Base-by-base conservation (phyloP, 1,284 basidiomycete species). In the Xerocomus amazonicus region DNA sequence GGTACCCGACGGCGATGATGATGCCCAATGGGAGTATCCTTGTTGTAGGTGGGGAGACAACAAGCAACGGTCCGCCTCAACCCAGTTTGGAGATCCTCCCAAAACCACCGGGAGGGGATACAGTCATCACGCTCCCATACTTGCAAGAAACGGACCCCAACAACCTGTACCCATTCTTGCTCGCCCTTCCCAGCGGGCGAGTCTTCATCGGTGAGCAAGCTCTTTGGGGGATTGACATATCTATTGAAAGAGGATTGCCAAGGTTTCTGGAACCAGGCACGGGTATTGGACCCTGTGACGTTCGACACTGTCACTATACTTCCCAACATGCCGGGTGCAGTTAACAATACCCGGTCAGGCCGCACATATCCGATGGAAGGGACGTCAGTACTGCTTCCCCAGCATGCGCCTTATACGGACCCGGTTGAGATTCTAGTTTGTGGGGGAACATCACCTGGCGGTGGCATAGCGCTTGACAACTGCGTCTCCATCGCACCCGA, bases 341-440 rank as follows among this genome's bases (percentile, higher is more conserved):
- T 90, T 14, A 86, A 83, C 55, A 81, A 87, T 53, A 83, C 86
- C 63, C 67, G 77, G 17, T 83, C 72, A 14, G 87, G 88, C 27
- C 80, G 90, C 27, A 85, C 84, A 3, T 92, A 92, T 58, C 90
- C 90, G 2, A 73, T 87, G 60, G 81, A 86, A 60, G 87, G 86
- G 7, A 75, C 85, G 1, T 79, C 81, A 0, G 77, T 87, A 27
- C 65, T 90, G 12, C 70, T 92, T 14, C 90, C 87, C 4, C 82
- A 84, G 55, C 64, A 75, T 47, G 76, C 81, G 0, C 87, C 87
- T 0, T 90, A 88, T 60, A 83, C 85, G 0, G 83, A 82, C 46
- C 80, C 81, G 14, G 66, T 85, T 3, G 74, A 77, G 43, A 62
- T 92, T 12, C 62, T 92, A 9, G 72, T 90, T 29, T 92, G 90